Evolutionary conservation across 1,284 basidiomycete species (phyloP).

Genomic region (Ceratobasidium theobromae): DNA sequence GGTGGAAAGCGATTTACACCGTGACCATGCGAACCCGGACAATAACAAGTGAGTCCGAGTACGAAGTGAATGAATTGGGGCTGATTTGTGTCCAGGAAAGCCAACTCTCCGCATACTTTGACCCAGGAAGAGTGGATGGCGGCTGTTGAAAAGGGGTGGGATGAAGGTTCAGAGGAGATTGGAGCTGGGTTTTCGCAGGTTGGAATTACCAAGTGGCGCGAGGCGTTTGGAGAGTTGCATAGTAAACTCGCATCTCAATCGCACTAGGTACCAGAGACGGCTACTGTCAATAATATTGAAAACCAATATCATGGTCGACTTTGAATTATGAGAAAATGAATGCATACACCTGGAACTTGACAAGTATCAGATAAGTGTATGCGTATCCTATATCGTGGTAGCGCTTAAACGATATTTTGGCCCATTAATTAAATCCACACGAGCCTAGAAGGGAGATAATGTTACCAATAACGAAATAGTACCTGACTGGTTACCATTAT

Average conservation of each 20-base stretch:
- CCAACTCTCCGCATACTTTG: neutral
- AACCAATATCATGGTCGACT: too few relatives aligned
- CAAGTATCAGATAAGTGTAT: too few relatives aligned
- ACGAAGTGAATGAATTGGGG: neutral
- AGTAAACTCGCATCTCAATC: neutral
- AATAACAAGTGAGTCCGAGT: neutral
- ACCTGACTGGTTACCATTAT: too few relatives aligned
- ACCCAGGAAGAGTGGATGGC: slow-evolving; percentile 4
- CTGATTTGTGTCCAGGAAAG: neutral
- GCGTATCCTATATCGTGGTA: too few relatives aligned
- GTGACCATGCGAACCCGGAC: neutral
- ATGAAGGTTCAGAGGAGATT: slow-evolving; percentile 13
- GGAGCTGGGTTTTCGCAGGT: slow-evolving; percentile 2
- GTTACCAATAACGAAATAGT: too few relatives aligned
- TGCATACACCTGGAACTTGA: too few relatives aligned
- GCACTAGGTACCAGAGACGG: too few relatives aligned
- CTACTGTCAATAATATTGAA: too few relatives aligned
- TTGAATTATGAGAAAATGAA: too few relatives aligned
- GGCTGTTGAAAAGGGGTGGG: slow-evolving; percentile 9
- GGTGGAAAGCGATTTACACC: slow-evolving; percentile 36
- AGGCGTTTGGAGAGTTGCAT: slow-evolving; percentile 8
- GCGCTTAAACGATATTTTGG: too few relatives aligned
- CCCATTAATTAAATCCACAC: too few relatives aligned
- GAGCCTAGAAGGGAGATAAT: too few relatives aligned
- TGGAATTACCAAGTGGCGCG: slow-evolving; percentile 3